phyloP scores from a whole-genome alignment of 345 rosid genomes.

The thale cress (Arabidopsis thaliana) region TAIR10.1 NC_003070.9:5339001-5339500 shows the following conservation, averaged over 20 bases:
- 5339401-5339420: neutral
- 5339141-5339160: neutral
- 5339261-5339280: neutral
- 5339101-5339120: neutral
- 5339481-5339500: constrained; percentile 2
- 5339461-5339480: neutral
- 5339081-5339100: neutral
- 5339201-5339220: neutral
- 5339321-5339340: neutral
- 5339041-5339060: constrained; percentile 30
- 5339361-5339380: constrained; percentile 30
- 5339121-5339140: neutral
- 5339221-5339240: neutral
- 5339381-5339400: constrained; percentile 6
- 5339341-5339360: neutral
- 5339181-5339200: too few species aligned
- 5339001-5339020: constrained; percentile 8
- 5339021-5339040: neutral
- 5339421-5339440: neutral
- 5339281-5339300: neutral
- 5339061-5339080: neutral
- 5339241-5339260: neutral
- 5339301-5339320: neutral
- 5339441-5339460: constrained; percentile 30
- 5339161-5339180: neutral